These are phyloP conservation scores for Krasilnikovozyma curviuscula DNA, from an alignment of 768 basidiomycete species.

Conservation along the genomic window DNA sequence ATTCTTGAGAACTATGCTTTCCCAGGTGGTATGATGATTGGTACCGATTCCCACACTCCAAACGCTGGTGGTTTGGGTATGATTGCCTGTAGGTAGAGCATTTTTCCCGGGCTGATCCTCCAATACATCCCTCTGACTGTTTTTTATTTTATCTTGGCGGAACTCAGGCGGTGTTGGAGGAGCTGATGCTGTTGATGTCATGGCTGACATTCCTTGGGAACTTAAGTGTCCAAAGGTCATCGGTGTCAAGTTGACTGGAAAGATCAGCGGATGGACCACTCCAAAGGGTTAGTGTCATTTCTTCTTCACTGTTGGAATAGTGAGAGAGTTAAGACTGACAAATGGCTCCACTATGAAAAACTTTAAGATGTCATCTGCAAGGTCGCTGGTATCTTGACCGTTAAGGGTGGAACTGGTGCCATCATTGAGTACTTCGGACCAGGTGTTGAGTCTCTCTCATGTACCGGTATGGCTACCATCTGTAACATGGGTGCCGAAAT, in stretches of 20 bases:
- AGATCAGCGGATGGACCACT: conserved; percentile 91
- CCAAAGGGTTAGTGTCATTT: conserved; percentile 54
- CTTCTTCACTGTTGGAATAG: neutral
- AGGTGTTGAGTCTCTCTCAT: conserved; percentile 87
- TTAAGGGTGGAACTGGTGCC: conserved; percentile 97
- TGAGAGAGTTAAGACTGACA: neutral
- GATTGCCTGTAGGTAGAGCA: conserved; percentile 41
- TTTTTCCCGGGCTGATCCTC: neutral
- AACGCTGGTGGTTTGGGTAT: conserved; percentile 99
- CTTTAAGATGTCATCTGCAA: conserved; percentile 82
- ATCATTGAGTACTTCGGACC: conserved; percentile 92
- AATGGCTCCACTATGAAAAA: neutral
- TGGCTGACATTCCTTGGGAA: conserved; percentile 97
- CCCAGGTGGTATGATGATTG: conserved; percentile 98
- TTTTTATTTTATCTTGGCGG: neutral
- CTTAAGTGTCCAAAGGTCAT: conserved; percentile 99
- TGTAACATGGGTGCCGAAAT: conserved; percentile 99
- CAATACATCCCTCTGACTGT: neutral
- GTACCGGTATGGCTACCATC: conserved; percentile 90
- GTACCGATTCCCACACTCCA: conserved; percentile 97
- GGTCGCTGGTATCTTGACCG: conserved; percentile 94
- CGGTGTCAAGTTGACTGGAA: conserved; percentile 86
- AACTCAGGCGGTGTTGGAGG: conserved; percentile 79
- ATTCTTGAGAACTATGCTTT: conserved; percentile 99
- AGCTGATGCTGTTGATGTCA: conserved; percentile 97